phyloP scores from a whole-genome alignment of 2,329 filamentous ascomycete species.

The Nothopassalora personata region DNA sequence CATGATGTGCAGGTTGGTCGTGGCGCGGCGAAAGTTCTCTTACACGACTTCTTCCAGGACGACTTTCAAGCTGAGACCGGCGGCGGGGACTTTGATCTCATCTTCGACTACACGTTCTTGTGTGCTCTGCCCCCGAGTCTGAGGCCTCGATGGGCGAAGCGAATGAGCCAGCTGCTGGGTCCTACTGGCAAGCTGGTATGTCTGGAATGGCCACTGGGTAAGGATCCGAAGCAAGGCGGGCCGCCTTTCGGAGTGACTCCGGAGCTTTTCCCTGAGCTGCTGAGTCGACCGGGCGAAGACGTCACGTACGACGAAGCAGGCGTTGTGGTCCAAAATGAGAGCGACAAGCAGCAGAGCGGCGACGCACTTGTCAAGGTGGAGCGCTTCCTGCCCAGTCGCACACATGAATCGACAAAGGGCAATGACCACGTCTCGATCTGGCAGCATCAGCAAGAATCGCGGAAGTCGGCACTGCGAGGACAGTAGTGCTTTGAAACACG shows the following conservation, averaged over 20 bases:
- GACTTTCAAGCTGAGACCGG: slow-evolving; percentile 48
- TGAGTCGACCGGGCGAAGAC: slow-evolving; percentile 63
- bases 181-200: slow-evolving; percentile 52
- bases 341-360: slow-evolving; percentile 44
- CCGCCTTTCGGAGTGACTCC: slow-evolving; percentile 69
- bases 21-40: slow-evolving; percentile 53
- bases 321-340: slow-evolving; percentile 36
- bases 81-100: slow-evolving; percentile 55
- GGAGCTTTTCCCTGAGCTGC: slow-evolving; percentile 65
- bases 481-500: background rate
- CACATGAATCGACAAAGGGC: slow-evolving; percentile 51
- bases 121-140: slow-evolving; percentile 53
- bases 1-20: slow-evolving; percentile 38
- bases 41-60: slow-evolving; percentile 63
- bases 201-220: slow-evolving; percentile 74
- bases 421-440: slow-evolving; percentile 48
- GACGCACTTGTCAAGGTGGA: slow-evolving; percentile 42
- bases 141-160: slow-evolving; percentile 54
- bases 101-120: slow-evolving; percentile 62
- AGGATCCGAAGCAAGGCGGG: slow-evolving; percentile 58
- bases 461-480: background rate
- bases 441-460: slow-evolving; percentile 29
- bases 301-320: slow-evolving; percentile 57
- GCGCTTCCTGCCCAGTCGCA: slow-evolving; percentile 53
- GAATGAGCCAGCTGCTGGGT: slow-evolving; percentile 51